A percentile compares a stretch with the other conserved stretches of the same genome.
Conservation (phyloP, 306 rosid species). For the Vicia faba region DNA sequence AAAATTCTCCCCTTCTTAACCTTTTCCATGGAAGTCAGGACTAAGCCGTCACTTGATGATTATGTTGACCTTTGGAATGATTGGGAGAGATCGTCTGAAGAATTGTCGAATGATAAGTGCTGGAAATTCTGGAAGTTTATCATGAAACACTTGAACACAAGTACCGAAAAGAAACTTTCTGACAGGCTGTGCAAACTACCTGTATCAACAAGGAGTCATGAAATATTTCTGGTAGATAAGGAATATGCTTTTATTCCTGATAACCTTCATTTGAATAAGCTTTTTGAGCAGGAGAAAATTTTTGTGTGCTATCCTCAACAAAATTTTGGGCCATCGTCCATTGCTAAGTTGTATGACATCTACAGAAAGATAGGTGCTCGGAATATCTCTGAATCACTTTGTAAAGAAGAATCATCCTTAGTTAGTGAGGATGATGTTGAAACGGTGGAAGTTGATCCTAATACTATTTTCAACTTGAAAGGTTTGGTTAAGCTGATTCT, state of each 20-base stretch:
- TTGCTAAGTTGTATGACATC: conserved; percentile 46
- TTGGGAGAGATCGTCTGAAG: conserved; percentile 57
- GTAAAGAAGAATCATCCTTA: conserved; percentile 42
- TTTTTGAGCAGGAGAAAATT: conserved; percentile 51
- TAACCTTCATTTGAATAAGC: conserved; percentile 64
- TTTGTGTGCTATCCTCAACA: conserved; percentile 76
- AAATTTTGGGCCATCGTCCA: conserved; percentile 41
- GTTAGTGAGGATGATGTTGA: conserved; percentile 6
- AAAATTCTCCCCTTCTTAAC: conserved; percentile 32
- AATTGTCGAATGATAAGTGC: conserved; percentile 51
- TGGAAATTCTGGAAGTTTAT: conserved; percentile 71
- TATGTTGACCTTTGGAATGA: conserved; percentile 63
- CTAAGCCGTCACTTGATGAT: conserved; percentile 56
- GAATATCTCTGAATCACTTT: conserved; percentile 60
- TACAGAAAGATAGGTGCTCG: conserved; percentile 63
- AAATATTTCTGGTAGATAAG: conserved; percentile 50
- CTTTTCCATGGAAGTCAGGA: conserved; percentile 43
- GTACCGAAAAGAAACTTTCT: conserved; percentile 37
- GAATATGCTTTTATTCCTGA: conserved; percentile 62
- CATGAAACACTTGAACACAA: conserved; percentile 40
- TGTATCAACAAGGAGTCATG: conserved; percentile 40
- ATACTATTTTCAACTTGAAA: conserved; percentile 38
- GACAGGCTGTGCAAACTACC: conserved; percentile 60
- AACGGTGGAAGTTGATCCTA: conserved; percentile 36
- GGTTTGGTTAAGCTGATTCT: conserved; percentile 61